phyloP scores from a whole-genome alignment of 345 rosid genomes.

The Toxicodendron radicans region DNA sequence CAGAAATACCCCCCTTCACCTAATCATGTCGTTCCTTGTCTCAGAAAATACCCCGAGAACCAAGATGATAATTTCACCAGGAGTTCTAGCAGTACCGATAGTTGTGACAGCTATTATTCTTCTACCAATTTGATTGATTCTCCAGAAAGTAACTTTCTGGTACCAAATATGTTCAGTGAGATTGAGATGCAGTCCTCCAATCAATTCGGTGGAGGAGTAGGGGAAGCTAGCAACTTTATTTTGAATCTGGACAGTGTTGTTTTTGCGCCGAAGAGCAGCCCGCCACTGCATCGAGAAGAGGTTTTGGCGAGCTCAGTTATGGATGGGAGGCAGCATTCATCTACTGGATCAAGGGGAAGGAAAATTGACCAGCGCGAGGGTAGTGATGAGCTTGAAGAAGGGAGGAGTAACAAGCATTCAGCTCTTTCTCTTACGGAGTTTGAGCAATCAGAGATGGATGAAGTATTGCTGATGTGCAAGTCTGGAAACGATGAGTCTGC shows the following conservation, averaged over 20 bases:
- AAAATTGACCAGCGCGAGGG: constrained; percentile 37
- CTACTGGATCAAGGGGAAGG: constrained; percentile 29
- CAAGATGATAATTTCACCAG: constrained; percentile 21
- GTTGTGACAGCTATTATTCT: constrained; percentile 11
- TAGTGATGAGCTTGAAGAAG: constrained; percentile 34
- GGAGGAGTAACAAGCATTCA: constrained; percentile 52
- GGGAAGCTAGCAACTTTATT: constrained; percentile 13
- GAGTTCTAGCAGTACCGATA: constrained; percentile 18
- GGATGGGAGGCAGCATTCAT: constrained; percentile 18
- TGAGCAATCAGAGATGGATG: constrained; percentile 38
- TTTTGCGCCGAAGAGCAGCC: constrained; percentile 4
- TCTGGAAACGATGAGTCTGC: constrained; percentile 7
- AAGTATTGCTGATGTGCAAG: constrained; percentile 39
- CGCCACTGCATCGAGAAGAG: background rate
- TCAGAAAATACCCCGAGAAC: background rate
- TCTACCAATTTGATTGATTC: constrained; percentile 14
- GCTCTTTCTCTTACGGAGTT: constrained; percentile 38
- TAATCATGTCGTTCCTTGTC: background rate
- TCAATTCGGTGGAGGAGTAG: background rate
- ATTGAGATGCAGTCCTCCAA: constrained; percentile 1
- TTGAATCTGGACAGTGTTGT: background rate
- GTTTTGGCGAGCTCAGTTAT: background rate
- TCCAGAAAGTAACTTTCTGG: constrained; percentile 15
- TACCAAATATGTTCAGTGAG: constrained; percentile 20
- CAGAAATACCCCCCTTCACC: constrained; percentile 42